These are phyloP conservation scores for Graphium sp. DNA, from an alignment of 2,329 filamentous ascomycete species.

Conservation along the genomic window DNA sequence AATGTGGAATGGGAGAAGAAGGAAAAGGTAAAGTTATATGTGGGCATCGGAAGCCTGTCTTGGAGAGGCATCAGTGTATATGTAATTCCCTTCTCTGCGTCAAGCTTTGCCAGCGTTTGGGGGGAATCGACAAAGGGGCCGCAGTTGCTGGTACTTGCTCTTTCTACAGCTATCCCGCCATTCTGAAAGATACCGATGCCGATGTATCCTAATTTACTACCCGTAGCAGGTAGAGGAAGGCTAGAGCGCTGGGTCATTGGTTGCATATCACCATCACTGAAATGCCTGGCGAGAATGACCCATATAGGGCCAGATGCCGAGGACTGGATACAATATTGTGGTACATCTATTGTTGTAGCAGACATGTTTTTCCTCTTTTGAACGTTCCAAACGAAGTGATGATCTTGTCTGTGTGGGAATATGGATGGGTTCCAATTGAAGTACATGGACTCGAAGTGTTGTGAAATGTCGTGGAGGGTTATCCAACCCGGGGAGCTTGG, in stretches of 20 bases:
- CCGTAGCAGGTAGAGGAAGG: slow-evolving; percentile 1
- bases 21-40: slow-evolving; percentile 76
- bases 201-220: slow-evolving; percentile 57
- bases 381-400: slow-evolving; percentile 74
- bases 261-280: slow-evolving; percentile 49
- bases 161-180: slow-evolving; percentile 52
- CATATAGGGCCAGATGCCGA: slow-evolving; percentile 49
- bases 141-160: slow-evolving; percentile 55
- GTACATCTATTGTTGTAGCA: slow-evolving; percentile 45
- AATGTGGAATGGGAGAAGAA: slow-evolving; percentile 56
- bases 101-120: slow-evolving; percentile 67
- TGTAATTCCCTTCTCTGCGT: slow-evolving; percentile 17
- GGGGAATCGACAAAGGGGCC: slow-evolving; percentile 88
- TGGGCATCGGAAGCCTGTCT: slow-evolving; percentile 54
- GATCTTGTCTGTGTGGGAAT: slow-evolving; percentile 68
- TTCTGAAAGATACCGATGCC: slow-evolving; percentile 68
- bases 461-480: slow-evolving; percentile 67
- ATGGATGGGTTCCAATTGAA: slow-evolving; percentile 90
- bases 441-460: slow-evolving; percentile 91
- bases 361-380: slow-evolving; percentile 28
- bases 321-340: slow-evolving; percentile 55
- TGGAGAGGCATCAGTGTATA: slow-evolving; percentile 58
- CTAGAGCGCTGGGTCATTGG: slow-evolving; percentile 24
- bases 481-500: slow-evolving; percentile 89
- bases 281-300: slow-evolving; percentile 77